A percentile compares a stretch with the other conserved stretches of the same genome.
phyloP scores from a whole-genome alignment of 2,329 filamentous ascomycete species.

The Allantophomopsis lycopodina region DNA sequence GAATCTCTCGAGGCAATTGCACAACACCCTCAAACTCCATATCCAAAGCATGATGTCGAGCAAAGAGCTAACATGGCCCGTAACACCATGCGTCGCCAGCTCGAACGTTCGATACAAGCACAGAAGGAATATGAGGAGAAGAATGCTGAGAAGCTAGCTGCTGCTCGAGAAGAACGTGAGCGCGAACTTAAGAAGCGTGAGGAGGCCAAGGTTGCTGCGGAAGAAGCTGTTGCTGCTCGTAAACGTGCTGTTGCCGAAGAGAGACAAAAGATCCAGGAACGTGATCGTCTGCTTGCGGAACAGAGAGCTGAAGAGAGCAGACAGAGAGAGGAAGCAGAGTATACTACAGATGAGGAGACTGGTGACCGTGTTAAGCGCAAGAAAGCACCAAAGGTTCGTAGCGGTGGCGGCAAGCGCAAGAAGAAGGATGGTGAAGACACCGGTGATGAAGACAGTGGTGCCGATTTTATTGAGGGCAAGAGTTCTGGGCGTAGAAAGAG shows the following conservation, averaged over 20 bases:
- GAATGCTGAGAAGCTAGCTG: slow-evolving; percentile 76
- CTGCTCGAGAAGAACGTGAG: slow-evolving; percentile 68
- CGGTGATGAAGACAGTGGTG: slow-evolving; percentile 17
- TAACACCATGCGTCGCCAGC: slow-evolving; percentile 86
- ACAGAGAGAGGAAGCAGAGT: slow-evolving; percentile 57
- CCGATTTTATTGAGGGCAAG: slow-evolving; percentile 3
- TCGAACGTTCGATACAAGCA: slow-evolving; percentile 70
- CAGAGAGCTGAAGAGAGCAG: slow-evolving; percentile 59
- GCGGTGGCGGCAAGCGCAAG: slow-evolving; percentile 25
- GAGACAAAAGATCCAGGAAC: slow-evolving; percentile 65
- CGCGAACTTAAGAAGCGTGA: slow-evolving; percentile 67
- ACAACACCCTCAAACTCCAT: slow-evolving; percentile 56
- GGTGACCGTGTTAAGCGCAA: slow-evolving; percentile 72
- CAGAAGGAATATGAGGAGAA: slow-evolving; percentile 88
- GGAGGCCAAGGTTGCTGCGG: slow-evolving; percentile 54
- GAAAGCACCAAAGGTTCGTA: slow-evolving; percentile 36
- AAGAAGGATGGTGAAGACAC: slow-evolving; percentile 22
- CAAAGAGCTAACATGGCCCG: slow-evolving; percentile 94
- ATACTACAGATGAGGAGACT: slow-evolving; percentile 70
- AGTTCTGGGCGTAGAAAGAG: slow-evolving; percentile 8
- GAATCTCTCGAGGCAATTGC: slow-evolving; percentile 53
- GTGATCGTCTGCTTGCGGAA: slow-evolving; percentile 59
- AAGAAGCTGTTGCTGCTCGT: slow-evolving; percentile 58
- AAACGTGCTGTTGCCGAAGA: slow-evolving; percentile 79
- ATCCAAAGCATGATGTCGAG: slow-evolving; percentile 81